Conservation (phyloP, 495 filamentous ascomycete species). For the Bryoglossum gracile region DNA sequence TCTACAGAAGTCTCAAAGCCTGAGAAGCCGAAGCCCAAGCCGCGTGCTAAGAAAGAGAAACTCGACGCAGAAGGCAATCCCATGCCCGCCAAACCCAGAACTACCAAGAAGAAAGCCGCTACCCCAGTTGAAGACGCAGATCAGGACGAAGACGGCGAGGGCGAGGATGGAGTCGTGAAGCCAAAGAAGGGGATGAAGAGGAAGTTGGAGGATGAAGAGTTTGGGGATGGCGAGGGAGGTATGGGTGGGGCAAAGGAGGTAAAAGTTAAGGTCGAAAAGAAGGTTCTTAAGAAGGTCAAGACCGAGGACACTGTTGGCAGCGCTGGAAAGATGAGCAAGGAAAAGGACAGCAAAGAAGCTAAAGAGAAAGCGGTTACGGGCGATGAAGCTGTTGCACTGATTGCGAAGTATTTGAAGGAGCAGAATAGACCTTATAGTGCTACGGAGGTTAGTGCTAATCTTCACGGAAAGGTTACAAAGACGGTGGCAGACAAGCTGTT, state of each 20-base stretch:
- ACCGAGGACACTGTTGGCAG: background rate
- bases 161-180: background rate
- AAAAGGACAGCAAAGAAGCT: constrained; percentile 19
- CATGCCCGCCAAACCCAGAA: too few species aligned
- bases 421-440: constrained; percentile 31
- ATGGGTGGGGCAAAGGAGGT: constrained; percentile 12
- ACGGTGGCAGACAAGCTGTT: constrained; percentile 54
- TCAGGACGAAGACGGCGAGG: background rate
- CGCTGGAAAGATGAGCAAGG: background rate
- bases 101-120: too few species aligned
- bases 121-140: background rate
- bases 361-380: constrained; percentile 18
- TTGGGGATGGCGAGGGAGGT: background rate
- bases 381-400: constrained; percentile 19
- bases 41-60: constrained; percentile 3
- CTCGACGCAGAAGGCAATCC: too few species aligned
- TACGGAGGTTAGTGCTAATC: constrained; percentile 56
- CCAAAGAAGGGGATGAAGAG: background rate
- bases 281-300: constrained; percentile 3
- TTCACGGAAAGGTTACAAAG: constrained; percentile 59
- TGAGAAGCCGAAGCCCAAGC: constrained; percentile 14
- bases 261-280: background rate
- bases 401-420: constrained; percentile 13
- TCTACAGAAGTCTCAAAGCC: constrained; percentile 15
- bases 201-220: background rate